These are phyloP conservation scores for Jamesozyma jinghongensis DNA, from an alignment of 805 yeast genomes.

Conservation along the genomic window DNA sequence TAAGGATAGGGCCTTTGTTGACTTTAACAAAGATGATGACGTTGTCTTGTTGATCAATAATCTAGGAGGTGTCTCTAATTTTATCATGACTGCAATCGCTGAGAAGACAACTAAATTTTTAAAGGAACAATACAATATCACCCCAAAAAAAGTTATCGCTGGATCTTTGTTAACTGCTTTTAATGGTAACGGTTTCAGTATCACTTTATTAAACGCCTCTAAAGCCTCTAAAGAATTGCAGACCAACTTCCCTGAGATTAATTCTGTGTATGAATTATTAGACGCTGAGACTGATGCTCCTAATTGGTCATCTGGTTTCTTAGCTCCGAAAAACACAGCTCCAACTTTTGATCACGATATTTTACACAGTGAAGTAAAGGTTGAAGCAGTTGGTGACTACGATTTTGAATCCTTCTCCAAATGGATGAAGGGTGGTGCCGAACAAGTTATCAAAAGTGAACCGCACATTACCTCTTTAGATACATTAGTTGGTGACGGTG, in stretches of 20 bases:
- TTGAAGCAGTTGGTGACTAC: constrained; percentile 31
- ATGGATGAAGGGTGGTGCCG: constrained; percentile 42
- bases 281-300: constrained; percentile 72
- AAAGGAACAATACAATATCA: constrained; percentile 42
- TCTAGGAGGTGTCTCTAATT: constrained; percentile 79
- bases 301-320: constrained; percentile 51
- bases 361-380: constrained; percentile 27
- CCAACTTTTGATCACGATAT: constrained; percentile 27
- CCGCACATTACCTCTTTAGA: constrained; percentile 80
- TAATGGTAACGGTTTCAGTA: constrained; percentile 85
- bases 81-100: constrained; percentile 69
- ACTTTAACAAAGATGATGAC: constrained; percentile 55
- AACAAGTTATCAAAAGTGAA: constrained; percentile 51
- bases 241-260: constrained; percentile 25
- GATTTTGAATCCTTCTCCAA: constrained; percentile 27
- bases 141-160: constrained; percentile 59
- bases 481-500: constrained; percentile 92
- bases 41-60: constrained; percentile 70
- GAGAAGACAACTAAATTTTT: constrained; percentile 47
- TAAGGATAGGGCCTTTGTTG: constrained; percentile 71
- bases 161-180: constrained; percentile 85
- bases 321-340: constrained; percentile 17
- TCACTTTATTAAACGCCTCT: constrained; percentile 68
- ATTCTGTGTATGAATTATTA: constrained; percentile 42
- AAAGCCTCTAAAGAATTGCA: constrained; percentile 36